These are phyloP conservation scores for Pseudozyma tsukubaensis DNA, from an alignment of 1,284 basidiomycete species.

Conservation along the genomic window DNA sequence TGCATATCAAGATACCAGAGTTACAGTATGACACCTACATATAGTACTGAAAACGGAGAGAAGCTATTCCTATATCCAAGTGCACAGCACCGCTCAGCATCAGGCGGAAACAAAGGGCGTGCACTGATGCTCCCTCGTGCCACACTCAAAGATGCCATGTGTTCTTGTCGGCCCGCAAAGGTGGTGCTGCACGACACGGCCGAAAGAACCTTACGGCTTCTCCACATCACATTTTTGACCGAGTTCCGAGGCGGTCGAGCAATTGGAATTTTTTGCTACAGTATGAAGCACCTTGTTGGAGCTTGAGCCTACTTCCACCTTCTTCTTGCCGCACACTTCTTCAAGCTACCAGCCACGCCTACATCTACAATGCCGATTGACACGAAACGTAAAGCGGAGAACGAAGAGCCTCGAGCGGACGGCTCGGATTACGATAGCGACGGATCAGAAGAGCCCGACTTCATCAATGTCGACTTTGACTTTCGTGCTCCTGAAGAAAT, in stretches of 20 bases:
- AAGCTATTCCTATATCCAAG: no score
- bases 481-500: constrained; percentile 61
- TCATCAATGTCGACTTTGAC: constrained; percentile 68
- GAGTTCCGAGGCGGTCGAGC: constrained; percentile 20
- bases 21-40: no score
- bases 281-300: neutral
- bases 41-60: neutral
- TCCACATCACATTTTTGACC: constrained; percentile 16
- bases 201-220: neutral
- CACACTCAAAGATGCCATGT: no score
- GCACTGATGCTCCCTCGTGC: no score
- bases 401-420: constrained; percentile 39
- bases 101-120: no score
- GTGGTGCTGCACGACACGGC: no score
- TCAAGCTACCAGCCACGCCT: neutral
- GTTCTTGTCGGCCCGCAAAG: no score
- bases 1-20: constrained; percentile 1
- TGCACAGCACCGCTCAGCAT: no score
- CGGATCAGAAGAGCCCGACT: constrained; percentile 49
- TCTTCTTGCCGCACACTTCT: neutral
- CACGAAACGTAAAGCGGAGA: constrained; percentile 47
- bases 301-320: constrained; percentile 4
- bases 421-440: constrained; percentile 52
- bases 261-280: constrained; percentile 19
- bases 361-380: constrained; percentile 28